A percentile compares a stretch with the other conserved stretches of the same genome.
phyloP scores from a whole-genome alignment of 163 green algal genomes.

The Chloroidium sp. region DNA sequence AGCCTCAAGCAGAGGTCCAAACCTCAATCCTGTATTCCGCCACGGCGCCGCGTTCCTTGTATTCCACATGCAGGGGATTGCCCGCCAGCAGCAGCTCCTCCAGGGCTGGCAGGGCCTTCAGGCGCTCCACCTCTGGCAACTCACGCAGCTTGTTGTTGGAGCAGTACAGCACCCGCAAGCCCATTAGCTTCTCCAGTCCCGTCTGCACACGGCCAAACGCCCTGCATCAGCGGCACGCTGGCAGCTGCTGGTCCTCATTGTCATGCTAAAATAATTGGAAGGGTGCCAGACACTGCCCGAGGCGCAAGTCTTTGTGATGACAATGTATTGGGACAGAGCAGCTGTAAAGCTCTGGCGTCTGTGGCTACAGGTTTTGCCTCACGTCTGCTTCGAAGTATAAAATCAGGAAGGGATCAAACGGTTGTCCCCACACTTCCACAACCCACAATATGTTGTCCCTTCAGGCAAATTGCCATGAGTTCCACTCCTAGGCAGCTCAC shows the following conservation, averaged over 20 bases:
- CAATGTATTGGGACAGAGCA: no score
- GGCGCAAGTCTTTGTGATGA: no score
- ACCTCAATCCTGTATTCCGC: slow-evolving; percentile 72
- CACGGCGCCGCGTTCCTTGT: slow-evolving; percentile 45
- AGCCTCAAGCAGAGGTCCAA: background rate
- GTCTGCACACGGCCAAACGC: slow-evolving; percentile 25
- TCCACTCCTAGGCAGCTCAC: slow-evolving; percentile 24
- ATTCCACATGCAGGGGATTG: slow-evolving; percentile 82
- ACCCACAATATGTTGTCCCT: background rate
- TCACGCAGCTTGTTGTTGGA: slow-evolving; percentile 85
- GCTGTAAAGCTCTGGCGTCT: no score
- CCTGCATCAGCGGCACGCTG: no score
- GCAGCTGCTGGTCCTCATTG: no score
- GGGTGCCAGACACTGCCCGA: no score
- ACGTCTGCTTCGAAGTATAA: no score
- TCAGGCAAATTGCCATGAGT: background rate
- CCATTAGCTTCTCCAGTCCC: slow-evolving; percentile 70
- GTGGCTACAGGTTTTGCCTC: no score
- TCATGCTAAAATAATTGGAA: no score
- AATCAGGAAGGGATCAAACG: no score
- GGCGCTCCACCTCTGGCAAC: slow-evolving; percentile 75
- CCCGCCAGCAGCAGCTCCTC: slow-evolving; percentile 81
- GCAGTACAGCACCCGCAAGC: slow-evolving; percentile 73
- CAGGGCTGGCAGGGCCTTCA: slow-evolving; percentile 44
- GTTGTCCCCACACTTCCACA: no score